These are phyloP conservation scores for Rehmannia glutinosa DNA, from an alignment of 257 asterid species.

Conservation along the genomic window DNA sequence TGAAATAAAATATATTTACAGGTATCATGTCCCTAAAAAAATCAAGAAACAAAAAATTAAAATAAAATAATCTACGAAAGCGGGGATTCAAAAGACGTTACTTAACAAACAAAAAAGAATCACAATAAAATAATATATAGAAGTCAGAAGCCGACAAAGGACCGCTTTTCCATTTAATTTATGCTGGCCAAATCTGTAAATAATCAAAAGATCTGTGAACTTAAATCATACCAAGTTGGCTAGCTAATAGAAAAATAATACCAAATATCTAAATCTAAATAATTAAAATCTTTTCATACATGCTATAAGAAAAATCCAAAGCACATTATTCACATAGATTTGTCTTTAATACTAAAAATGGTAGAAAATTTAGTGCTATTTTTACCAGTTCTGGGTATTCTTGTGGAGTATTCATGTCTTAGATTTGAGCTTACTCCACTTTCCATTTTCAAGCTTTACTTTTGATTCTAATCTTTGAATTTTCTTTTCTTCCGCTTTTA, in stretches of 20 bases:
- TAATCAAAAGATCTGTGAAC: neutral
- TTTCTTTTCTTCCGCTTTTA: too few relatives aligned
- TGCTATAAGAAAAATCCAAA: too few relatives aligned
- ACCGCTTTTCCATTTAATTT: neutral
- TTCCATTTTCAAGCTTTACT: constrained; percentile 17
- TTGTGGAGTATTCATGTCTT: neutral
- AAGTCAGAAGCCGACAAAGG: neutral
- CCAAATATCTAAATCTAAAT: too few relatives aligned
- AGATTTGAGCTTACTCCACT: constrained; percentile 1
- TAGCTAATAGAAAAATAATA: too few relatives aligned
- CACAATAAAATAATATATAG: neutral
- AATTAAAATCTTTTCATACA: too few relatives aligned
- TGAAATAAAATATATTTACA: too few relatives aligned
- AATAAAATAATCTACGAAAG: too few relatives aligned
- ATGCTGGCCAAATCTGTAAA: neutral
- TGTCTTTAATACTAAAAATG: neutral
- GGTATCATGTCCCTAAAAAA: neutral
- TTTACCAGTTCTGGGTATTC: constrained; percentile 17
- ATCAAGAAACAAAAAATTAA: neutral
- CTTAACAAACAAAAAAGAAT: neutral
- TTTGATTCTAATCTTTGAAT: neutral
- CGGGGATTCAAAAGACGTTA: neutral
- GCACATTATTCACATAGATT: neutral
- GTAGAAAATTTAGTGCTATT: neutral
- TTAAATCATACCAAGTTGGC: neutral